Evolutionary conservation across 768 basidiomycete species (phyloP).

Genomic region (Boletellus ananas): DNA sequence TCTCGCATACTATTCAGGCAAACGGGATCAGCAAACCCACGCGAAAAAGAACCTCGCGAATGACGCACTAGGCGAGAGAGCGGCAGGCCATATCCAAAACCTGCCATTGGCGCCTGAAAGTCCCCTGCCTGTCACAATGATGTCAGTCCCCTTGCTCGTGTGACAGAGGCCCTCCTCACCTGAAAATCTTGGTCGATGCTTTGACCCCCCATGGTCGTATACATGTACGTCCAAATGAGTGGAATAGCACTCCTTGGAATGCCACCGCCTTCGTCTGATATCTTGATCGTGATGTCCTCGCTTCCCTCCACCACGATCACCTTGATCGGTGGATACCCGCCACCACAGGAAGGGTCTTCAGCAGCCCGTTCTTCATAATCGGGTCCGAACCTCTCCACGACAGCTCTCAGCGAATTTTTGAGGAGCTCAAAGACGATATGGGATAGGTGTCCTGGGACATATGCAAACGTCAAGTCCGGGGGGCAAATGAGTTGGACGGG

Average conservation of each 20-base stretch:
- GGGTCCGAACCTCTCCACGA: conserved; percentile 88
- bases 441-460: conserved; percentile 94
- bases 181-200: conserved; percentile 72
- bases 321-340: conserved; percentile 24
- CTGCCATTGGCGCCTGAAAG: conserved; percentile 98
- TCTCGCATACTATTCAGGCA: conserved; percentile 68
- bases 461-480: conserved; percentile 78
- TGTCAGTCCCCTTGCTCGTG: neutral
- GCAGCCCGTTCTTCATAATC: conserved; percentile 56
- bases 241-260: conserved; percentile 85
- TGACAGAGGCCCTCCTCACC: conserved; percentile 1
- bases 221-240: conserved; percentile 99
- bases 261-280: conserved; percentile 92
- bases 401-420: conserved; percentile 95
- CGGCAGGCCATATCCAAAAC: conserved; percentile 92
- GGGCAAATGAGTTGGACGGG: conserved; percentile 97
- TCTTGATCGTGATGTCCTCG: conserved; percentile 99
- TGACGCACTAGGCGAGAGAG: conserved; percentile 78
- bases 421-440: conserved; percentile 97
- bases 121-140: conserved; percentile 55
- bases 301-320: conserved; percentile 90
- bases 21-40: neutral
- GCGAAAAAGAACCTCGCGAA: neutral
- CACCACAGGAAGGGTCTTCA: neutral
- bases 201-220: conserved; percentile 76